phyloP scores from a whole-genome alignment of 345 rosid genomes.

The Eucalyptus sp. region DNA sequence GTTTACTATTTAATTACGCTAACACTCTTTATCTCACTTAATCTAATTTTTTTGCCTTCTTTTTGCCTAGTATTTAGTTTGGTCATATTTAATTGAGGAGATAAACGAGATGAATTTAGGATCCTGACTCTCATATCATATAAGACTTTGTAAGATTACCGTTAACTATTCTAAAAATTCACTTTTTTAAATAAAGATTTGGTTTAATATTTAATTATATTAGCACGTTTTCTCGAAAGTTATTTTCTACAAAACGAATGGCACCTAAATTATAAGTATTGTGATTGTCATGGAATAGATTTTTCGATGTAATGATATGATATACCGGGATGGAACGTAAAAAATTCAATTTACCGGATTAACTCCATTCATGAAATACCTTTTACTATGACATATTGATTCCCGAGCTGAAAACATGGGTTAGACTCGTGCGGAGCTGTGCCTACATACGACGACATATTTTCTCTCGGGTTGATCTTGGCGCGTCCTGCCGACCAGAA shows the following conservation, averaged over 20 bases:
- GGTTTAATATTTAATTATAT: too few species aligned
- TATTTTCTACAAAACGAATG: too few species aligned
- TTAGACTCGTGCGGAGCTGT: neutral
- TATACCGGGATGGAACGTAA: neutral
- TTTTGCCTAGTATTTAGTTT: too few species aligned
- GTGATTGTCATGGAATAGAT: neutral
- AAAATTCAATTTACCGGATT: neutral
- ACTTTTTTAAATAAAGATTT: rapidly evolving
- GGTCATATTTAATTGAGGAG: rapidly evolving
- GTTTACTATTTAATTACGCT: rapidly evolving
- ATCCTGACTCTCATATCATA: rapidly evolving
- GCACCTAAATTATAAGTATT: too few species aligned
- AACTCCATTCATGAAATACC: neutral
- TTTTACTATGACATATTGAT: too few species aligned
- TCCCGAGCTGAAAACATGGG: neutral
- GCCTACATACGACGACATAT: neutral
- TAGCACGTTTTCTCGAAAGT: rapidly evolving
- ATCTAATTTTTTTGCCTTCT: rapidly evolving
- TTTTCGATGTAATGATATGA: neutral
- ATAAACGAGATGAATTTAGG: rapidly evolving
- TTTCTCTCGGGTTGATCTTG: neutral
- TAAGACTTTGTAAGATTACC: rapidly evolving
- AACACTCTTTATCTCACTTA: rapidly evolving
- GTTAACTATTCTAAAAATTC: rapidly evolving
- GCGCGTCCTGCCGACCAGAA: neutral